Evolutionary conservation across 192 early-diverging fungal species (phyloP).

Genomic region (Coemansia sp.): DNA sequence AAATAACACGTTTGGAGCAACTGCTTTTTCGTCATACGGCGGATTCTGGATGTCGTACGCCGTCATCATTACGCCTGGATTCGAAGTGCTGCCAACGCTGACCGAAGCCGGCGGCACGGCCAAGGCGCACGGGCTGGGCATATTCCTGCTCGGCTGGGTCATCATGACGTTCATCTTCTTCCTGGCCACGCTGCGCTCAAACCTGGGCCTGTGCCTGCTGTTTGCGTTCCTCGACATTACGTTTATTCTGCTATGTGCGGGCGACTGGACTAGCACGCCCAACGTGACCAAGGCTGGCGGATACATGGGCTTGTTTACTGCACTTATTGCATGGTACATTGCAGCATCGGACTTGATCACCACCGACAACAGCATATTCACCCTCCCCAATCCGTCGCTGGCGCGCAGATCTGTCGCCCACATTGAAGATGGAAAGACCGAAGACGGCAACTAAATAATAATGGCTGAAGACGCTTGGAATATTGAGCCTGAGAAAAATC

Average conservation of each 20-base stretch:
- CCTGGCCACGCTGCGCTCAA: conserved; percentile 64
- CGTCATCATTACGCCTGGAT: conserved; percentile 59
- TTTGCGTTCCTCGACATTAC: conserved; percentile 68
- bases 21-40: conserved; percentile 70
- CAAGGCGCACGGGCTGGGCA: conserved; percentile 56
- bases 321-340: conserved; percentile 75
- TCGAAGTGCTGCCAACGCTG: conserved; percentile 50
- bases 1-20: conserved; percentile 82
- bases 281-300: conserved; percentile 64
- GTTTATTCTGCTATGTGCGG: conserved; percentile 67
- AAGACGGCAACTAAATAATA: conserved; percentile 15
- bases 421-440: conserved; percentile 41
- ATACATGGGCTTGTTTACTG: conserved; percentile 70
- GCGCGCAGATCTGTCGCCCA: conserved; percentile 8
- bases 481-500: not conserved
- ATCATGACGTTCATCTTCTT: conserved; percentile 71
- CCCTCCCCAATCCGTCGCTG: conserved; percentile 56
- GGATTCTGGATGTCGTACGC: conserved; percentile 70
- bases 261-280: conserved; percentile 55
- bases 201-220: conserved; percentile 61
- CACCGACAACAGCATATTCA: conserved; percentile 57
- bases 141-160: conserved; percentile 66
- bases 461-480: not conserved
- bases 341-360: conserved; percentile 63
- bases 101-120: conserved; percentile 33